Conservation (phyloP, 345 rosid species). For the Citrus australasica region DNA sequence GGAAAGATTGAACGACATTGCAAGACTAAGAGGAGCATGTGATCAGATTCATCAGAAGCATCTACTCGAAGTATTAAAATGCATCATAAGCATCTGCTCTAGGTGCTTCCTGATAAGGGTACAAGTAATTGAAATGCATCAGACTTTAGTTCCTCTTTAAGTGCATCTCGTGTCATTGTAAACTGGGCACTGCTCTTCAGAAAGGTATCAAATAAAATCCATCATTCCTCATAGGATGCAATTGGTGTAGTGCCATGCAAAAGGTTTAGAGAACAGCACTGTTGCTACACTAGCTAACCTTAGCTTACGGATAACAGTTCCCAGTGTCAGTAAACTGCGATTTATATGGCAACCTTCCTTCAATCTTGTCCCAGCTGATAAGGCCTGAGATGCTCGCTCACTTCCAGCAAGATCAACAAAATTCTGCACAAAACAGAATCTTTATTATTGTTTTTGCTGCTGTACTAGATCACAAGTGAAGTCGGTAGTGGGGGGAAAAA, state of each 20-base stretch:
- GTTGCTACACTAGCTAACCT: conserved; percentile 45
- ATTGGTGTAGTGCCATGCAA: not conserved
- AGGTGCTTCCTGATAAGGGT: not conserved
- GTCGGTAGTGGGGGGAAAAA: not conserved
- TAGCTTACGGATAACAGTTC: conserved; percentile 92
- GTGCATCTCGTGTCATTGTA: not conserved
- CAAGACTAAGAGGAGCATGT: not conserved
- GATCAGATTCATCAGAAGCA: not conserved
- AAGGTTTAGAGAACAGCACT: not conserved
- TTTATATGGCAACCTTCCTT: conserved; percentile 97
- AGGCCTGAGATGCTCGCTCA: conserved; percentile 93
- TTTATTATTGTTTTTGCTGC: not conserved
- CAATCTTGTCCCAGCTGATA: conserved; percentile 83
- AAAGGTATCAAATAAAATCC: not conserved
- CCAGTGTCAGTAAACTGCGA: conserved; percentile 85
- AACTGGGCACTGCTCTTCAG: not conserved
- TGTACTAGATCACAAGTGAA: not conserved
- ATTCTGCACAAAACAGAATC: conserved; percentile 44
- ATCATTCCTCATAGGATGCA: not conserved
- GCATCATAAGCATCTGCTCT: not conserved
- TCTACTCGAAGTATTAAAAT: not conserved
- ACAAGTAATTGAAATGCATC: not conserved
- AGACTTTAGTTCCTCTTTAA: not conserved
- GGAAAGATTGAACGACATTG: not conserved
- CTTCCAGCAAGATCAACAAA: conserved; percentile 97